A percentile compares a stretch with the other conserved stretches of the same genome.
These are phyloP conservation scores for Acacia acuminata DNA, from an alignment of 306 rosid species.

Conservation along the genomic window DNA sequence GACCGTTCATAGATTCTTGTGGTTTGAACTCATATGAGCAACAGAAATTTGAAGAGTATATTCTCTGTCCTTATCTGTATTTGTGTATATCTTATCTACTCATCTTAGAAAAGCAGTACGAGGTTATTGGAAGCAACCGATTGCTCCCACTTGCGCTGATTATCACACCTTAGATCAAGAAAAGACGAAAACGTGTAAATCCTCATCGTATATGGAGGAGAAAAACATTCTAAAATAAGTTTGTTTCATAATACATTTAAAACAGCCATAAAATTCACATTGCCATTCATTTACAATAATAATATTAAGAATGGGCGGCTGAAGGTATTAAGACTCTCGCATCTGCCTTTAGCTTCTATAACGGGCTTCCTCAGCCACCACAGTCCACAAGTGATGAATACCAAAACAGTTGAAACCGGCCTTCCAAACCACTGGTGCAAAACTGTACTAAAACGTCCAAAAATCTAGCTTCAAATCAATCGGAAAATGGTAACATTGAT, in stretches of 20 bases:
- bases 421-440: conserved; percentile 20
- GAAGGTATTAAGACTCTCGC: neutral
- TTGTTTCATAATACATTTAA: neutral
- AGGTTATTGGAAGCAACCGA: neutral
- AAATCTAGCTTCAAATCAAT: neutral
- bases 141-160: neutral
- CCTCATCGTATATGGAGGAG: neutral
- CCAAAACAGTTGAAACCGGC: conserved; percentile 11
- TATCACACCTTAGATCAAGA: neutral
- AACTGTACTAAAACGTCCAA: conserved; percentile 25
- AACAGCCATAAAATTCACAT: conserved; percentile 23
- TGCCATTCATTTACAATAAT: conserved; percentile 34
- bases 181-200: neutral
- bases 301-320: conserved; percentile 16
- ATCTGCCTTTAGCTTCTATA: conserved; percentile 25
- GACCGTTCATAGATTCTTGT: neutral
- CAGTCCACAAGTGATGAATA: conserved; percentile 3
- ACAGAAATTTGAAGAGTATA: neutral
- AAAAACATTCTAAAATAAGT: neutral
- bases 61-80: neutral
- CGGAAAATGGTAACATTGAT: conserved; percentile 10
- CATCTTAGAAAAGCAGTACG: neutral
- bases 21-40: neutral
- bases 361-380: conserved; percentile 5
- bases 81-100: neutral